phyloP scores from a whole-genome alignment of 1,139 yeast species.

The Hansenula lynferdii region DNA sequence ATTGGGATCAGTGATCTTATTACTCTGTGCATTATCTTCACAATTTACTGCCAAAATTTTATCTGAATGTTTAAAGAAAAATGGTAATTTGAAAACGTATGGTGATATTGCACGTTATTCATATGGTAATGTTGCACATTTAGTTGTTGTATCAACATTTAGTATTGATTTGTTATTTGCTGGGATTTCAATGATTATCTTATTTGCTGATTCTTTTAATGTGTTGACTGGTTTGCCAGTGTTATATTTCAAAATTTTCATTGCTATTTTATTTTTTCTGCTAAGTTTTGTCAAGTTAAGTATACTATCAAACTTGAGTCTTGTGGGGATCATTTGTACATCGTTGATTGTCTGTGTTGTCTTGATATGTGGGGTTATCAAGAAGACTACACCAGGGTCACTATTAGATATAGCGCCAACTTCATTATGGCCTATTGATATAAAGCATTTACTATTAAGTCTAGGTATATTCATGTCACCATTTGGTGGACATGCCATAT shows the following conservation, averaged over 20 bases:
- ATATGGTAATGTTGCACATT: slow-evolving; percentile 44
- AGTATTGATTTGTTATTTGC: slow-evolving; percentile 69
- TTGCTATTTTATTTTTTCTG: slow-evolving; percentile 40
- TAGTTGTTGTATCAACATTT: slow-evolving; percentile 56
- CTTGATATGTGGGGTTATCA: slow-evolving; percentile 43
- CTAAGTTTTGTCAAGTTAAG: slow-evolving; percentile 56
- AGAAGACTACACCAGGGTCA: slow-evolving; percentile 51
- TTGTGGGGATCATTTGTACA: slow-evolving; percentile 62
- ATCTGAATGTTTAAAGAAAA: slow-evolving; percentile 52
- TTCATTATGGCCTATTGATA: slow-evolving; percentile 41
- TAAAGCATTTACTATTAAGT: slow-evolving; percentile 41
- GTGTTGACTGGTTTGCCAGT: slow-evolving; percentile 44
- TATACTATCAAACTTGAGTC: slow-evolving; percentile 54
- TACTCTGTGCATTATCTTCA: slow-evolving; percentile 50
- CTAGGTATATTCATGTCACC: slow-evolving; percentile 73
- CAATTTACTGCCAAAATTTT: slow-evolving; percentile 52
- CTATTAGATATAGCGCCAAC: slow-evolving; percentile 40
- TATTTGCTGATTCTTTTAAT: slow-evolving; percentile 68
- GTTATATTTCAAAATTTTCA: slow-evolving; percentile 36
- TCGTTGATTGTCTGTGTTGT: slow-evolving; percentile 46
- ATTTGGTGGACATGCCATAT: slow-evolving; percentile 78
- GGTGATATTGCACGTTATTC: slow-evolving; percentile 72
- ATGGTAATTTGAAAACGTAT: slow-evolving; percentile 62
- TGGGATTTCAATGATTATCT: slow-evolving; percentile 56
- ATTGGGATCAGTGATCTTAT: slow-evolving; percentile 44